Percentiles rank a stretch among this genome's conserved stretches.
These are phyloP conservation scores for Fusarium guadeloupense DNA, from an alignment of 2,329 filamentous ascomycete genomes.

Conservation along the genomic window DNA sequence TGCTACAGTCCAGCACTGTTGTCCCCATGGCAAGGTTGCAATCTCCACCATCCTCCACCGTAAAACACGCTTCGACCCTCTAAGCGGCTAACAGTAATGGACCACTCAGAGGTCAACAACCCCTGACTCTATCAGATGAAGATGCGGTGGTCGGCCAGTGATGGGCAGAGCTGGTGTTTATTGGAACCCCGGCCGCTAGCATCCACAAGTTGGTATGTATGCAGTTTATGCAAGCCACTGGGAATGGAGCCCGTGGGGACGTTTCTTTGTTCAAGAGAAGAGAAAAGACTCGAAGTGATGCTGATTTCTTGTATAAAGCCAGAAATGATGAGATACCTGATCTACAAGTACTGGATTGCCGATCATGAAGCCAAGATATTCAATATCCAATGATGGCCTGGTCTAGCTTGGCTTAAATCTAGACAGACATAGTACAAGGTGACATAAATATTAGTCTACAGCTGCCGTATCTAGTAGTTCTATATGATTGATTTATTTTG, in stretches of 20 bases:
- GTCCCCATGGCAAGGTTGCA: background rate
- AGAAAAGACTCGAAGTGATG: background rate
- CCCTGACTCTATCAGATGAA: slow-evolving; percentile 33
- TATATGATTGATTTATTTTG: slow-evolving; percentile 14
- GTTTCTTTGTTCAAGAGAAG: background rate
- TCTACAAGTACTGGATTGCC: slow-evolving; percentile 23
- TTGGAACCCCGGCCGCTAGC: background rate
- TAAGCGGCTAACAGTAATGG: slow-evolving; percentile 29
- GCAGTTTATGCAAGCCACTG: slow-evolving; percentile 12
- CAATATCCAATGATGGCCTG: slow-evolving; percentile 6
- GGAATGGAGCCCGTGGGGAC: slow-evolving; percentile 20
- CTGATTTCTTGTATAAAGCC: slow-evolving; percentile 3
- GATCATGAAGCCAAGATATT: slow-evolving; percentile 23
- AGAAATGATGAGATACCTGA: slow-evolving; percentile 21
- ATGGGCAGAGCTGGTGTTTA: slow-evolving; percentile 11
- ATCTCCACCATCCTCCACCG: slow-evolving; percentile 24
- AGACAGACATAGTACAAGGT: slow-evolving; percentile 1
- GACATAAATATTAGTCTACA: slow-evolving; percentile 11
- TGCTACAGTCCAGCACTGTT: too few relatives aligned
- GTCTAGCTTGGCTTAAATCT: slow-evolving; percentile 10
- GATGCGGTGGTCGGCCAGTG: slow-evolving; percentile 14
- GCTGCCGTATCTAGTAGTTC: background rate
- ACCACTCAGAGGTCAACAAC: slow-evolving; percentile 27
- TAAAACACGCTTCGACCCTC: slow-evolving; percentile 3
- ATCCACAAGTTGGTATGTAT: slow-evolving; percentile 25